phyloP scores from a whole-genome alignment of 2,329 filamentous ascomycete species.

The Pezicula radicicola region DNA sequence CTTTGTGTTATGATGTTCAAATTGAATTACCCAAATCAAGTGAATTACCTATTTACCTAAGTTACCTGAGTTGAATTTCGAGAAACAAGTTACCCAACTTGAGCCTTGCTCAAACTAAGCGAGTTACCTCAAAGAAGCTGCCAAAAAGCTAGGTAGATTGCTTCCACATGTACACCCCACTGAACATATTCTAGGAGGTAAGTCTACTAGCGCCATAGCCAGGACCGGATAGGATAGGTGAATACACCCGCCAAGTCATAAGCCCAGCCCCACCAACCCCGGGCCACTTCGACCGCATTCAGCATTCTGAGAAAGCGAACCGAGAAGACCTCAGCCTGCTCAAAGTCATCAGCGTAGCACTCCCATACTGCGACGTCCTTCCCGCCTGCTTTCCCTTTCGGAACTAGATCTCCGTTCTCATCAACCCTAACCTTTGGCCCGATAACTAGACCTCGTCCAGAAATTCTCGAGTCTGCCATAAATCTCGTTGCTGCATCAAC shows the following conservation, averaged over 20 bases:
- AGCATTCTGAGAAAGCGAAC: slow-evolving; percentile 50
- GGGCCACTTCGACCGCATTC: slow-evolving; percentile 44
- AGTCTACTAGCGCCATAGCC: slow-evolving; percentile 3
- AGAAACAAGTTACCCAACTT: too few relatives aligned
- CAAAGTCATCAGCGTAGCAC: slow-evolving; percentile 55
- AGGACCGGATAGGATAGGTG: slow-evolving; percentile 15
- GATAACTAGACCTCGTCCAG: slow-evolving; percentile 54
- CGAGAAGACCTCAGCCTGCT: slow-evolving; percentile 53
- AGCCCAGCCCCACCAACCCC: slow-evolving; percentile 50
- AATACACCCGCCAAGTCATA: slow-evolving; percentile 18
- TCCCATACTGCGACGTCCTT: slow-evolving; percentile 54
- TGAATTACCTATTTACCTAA: too few relatives aligned
- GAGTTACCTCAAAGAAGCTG: too few relatives aligned
- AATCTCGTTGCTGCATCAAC: slow-evolving; percentile 62
- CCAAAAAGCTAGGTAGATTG: too few relatives aligned
- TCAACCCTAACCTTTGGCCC: slow-evolving; percentile 52
- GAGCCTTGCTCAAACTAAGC: too few relatives aligned
- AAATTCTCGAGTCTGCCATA: slow-evolving; percentile 53
- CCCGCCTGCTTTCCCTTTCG: slow-evolving; percentile 12
- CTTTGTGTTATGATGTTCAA: too few relatives aligned
- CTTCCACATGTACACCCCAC: too few relatives aligned
- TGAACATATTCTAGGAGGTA: too few relatives aligned
- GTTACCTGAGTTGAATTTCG: too few relatives aligned
- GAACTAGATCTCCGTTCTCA: slow-evolving; percentile 28
- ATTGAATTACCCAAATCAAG: too few relatives aligned